Evolutionary conservation across 1,284 basidiomycete species (phyloP), one percentile per base, ranked within the genome.

Genomic region (Ustilago curta): DNA sequence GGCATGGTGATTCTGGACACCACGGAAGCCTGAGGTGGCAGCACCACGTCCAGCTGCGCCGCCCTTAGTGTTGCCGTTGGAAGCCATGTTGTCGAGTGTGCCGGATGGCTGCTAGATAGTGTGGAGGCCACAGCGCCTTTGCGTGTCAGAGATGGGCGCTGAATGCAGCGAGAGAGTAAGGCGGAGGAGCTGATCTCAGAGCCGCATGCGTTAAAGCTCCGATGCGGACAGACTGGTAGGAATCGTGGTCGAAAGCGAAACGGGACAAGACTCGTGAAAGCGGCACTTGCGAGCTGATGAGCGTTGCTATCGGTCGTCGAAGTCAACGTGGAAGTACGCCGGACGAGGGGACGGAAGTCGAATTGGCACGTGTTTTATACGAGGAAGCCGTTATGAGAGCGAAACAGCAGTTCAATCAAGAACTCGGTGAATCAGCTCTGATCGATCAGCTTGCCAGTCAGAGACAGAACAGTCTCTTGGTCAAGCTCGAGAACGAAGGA

Each of bases 11-110:
- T 60, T 52, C 47, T 63, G 60, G 29, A 31, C 61, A 14, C 58
- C 62, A 2, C 70, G 70, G 49, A 54, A 60, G 47, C 59, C 52
- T 4, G 64, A 54, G 39, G 57, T 58, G 53, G 61, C 53, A 18
- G 44, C 58, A n/a, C 66, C 66, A 18, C 66, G 58, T 11, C 51
- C 55, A 43, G 43, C 54, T 49, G 59, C 44, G 43, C 52, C 60
- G 40, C 66, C 62, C 40, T 63, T 65, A n/a, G 35, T 48, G 44
- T 47, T 58, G 31, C 59, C 61, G 54, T 60, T 73, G 57, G 70
- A 68, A 19, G 70, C 65, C 70, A 73, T 73, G 51, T n/a, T 64
- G 54, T 16, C 21, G n/a, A 19, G 25, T 11, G 27, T 48, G 47
- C 47, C 19, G 23, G 11, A 35, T 42, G 31, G n/a, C 19, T 40